phyloP scores from a whole-genome alignment of 164 flowering plant genomes.

The Kalanchoe fedtschenkoi region DNA sequence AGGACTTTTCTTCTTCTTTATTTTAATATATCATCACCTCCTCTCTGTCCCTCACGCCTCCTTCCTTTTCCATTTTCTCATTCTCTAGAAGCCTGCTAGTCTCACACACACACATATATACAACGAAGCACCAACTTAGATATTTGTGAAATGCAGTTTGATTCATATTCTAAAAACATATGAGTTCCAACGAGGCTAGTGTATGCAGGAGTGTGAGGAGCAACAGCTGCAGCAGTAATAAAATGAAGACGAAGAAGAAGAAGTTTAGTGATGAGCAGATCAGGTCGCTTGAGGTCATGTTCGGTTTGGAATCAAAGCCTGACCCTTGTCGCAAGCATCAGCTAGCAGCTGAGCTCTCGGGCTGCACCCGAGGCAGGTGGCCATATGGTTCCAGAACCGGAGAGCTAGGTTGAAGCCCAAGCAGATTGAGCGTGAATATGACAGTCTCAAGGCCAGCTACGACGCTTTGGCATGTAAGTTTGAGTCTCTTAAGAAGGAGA shows the following conservation, averaged over 20 bases:
- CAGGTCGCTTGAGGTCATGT: slow-evolving; percentile 15
- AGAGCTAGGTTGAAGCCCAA: slow-evolving; percentile 20
- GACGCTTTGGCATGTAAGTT: slow-evolving; percentile 13
- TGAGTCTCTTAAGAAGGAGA: slow-evolving; percentile 13
- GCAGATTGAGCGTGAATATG: slow-evolving; percentile 18
- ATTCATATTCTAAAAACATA: too few relatives aligned
- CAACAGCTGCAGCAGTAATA: not conserved
- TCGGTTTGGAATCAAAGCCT: slow-evolving; percentile 17
- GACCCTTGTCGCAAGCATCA: slow-evolving; percentile 14
- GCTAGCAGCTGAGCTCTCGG: slow-evolving; percentile 20
- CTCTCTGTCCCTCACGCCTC: slow-evolving; percentile 5
- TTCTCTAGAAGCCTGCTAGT: slow-evolving; percentile 3
- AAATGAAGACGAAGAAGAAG: not conserved
- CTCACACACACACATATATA: not conserved
- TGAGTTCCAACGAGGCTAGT: not conserved
- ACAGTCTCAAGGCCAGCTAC: slow-evolving; percentile 8
- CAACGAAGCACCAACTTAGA: slow-evolving; percentile 1
- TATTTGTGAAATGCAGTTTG: too few relatives aligned
- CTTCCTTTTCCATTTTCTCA: slow-evolving; percentile 4
- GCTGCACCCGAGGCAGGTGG: slow-evolving; percentile 23
- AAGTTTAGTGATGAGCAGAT: slow-evolving; percentile 12
- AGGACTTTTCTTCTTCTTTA: not conserved
- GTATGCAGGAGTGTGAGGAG: not conserved
- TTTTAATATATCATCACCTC: not conserved
- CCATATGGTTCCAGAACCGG: slow-evolving; percentile 26